Percentiles rank a stretch among this genome's conserved stretches.
Evolutionary conservation across 306 rosid species (phyloP).

Genomic region (Sesbania bispinosa): DNA sequence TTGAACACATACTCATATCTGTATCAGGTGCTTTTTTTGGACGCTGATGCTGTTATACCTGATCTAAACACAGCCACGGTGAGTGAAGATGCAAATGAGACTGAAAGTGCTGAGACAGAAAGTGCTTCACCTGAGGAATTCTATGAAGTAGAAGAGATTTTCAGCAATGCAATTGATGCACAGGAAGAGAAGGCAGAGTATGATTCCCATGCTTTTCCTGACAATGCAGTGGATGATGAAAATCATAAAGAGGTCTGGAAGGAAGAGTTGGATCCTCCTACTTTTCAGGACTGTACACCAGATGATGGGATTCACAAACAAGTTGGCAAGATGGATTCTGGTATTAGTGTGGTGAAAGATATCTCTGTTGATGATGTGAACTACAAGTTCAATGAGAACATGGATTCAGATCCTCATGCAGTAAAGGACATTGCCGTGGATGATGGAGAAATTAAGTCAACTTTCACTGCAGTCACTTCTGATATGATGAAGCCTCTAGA

Average conservation of each 20-base stretch:
- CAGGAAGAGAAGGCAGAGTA: constrained; percentile 59
- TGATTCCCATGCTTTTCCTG: constrained; percentile 42
- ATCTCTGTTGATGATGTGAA: constrained; percentile 82
- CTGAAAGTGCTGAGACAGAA: constrained; percentile 68
- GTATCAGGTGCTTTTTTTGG: constrained; percentile 93
- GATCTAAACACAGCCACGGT: constrained; percentile 55
- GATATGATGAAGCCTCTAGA: constrained; percentile 43
- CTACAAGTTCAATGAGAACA: constrained; percentile 51
- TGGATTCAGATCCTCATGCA: constrained; percentile 50
- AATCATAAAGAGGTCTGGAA: constrained; percentile 58
- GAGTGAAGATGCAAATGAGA: constrained; percentile 62
- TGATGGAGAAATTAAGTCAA: constrained; percentile 63
- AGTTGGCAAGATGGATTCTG: constrained; percentile 45
- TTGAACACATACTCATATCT: constrained; percentile 67
- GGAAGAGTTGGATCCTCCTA: constrained; percentile 66
- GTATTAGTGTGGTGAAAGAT: constrained; percentile 70
- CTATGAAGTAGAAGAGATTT: constrained; percentile 95
- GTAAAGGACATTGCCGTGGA: constrained; percentile 93
- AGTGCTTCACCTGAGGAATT: constrained; percentile 93
- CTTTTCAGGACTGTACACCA: constrained; percentile 71
- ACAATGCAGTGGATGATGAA: constrained; percentile 31
- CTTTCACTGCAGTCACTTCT: constrained; percentile 30
- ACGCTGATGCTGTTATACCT: constrained; percentile 86
- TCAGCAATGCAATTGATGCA: constrained; percentile 72
- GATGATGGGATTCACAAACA: constrained; percentile 59